Base-by-base conservation (phyloP, 1,284 basidiomycete species). In the Apiotrichum mycotoxinovorans region DNA sequence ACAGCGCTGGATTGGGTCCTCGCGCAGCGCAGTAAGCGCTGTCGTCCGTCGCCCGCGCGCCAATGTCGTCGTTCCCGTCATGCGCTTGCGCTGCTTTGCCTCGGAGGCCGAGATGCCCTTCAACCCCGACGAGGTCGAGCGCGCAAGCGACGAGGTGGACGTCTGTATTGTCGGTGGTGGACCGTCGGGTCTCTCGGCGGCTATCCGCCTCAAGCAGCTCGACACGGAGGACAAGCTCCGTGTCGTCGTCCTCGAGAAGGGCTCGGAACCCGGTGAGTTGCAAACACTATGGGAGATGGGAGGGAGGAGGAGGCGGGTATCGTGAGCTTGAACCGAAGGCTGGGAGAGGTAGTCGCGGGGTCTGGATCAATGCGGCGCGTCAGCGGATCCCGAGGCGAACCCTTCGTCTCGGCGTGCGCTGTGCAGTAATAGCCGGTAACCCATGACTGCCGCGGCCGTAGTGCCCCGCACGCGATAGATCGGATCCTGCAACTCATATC, bases 121-220 rank as follows among this genome's bases (percentile, higher is more conserved):
- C 59, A 68, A 77, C 59, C 73, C 70, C 8, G 61, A 67, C 25
- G 61, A 56, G 26, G 81, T 91, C 27, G 88, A 94, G 65, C 83
- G 92, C 14, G 84, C 84, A 25, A 83, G 86, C 54, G 92, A 95
- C 69, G 86, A 94, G 62, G 92, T 92, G 49, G 95, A 98, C 68
- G 93, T 98, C 35, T 93, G 93, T 75, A 97, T 98, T 68, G 93
- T 98, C 62, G 95, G 95, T 25, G 94, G 84, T 17, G 96, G 95
- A 1, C 95, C 95, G 3, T 93, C 95, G 0, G 95, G 96, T 34
- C 83, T 98, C 58, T 88, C 87, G 67, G 94, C 95, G n/a, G 96
- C 95, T 4, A 98, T 98, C 68, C 83, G 90, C 34, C 81, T 98
- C 57, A 97, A 96, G 80, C 94, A 98, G 78, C 84, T 97, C 43